Evolutionary conservation across 2,329 filamentous ascomycete species (phyloP).

Genomic region (Neocatenulostroma microsporum): DNA sequence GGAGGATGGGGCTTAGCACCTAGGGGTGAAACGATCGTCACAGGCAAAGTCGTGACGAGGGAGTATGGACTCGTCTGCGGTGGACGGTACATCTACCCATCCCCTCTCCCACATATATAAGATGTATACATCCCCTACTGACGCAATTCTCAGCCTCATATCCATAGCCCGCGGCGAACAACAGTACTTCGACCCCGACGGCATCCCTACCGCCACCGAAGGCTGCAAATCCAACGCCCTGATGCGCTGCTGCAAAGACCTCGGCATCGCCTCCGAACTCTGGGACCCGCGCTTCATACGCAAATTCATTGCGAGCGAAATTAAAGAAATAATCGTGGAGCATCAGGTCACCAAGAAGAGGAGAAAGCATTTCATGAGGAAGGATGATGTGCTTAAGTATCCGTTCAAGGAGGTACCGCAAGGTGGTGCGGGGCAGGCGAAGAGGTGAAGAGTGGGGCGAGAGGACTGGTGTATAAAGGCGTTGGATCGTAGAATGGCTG

Average conservation of each 20-base stretch:
- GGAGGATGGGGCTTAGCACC: conserved; percentile 94
- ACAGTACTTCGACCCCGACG: conserved; percentile 82
- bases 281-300: conserved; percentile 94
- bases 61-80: conserved; percentile 89
- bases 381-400: conserved; percentile 66
- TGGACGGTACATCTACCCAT: conserved; percentile 56
- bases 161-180: conserved; percentile 91
- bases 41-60: conserved; percentile 70
- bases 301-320: conserved; percentile 66
- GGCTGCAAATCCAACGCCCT: conserved; percentile 96
- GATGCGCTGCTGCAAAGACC: conserved; percentile 96
- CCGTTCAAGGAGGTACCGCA: conserved; percentile 48
- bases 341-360: conserved; percentile 80
- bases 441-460: conserved; percentile 9
- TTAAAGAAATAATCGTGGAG: conserved; percentile 81
- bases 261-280: conserved; percentile 87
- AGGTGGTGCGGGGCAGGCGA: neutral
- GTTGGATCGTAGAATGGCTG: no score
- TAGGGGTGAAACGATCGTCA: conserved; percentile 74
- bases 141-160: conserved; percentile 57
- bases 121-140: conserved; percentile 1
- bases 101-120: conserved; percentile 1
- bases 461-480: no score
- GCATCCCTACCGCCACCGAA: conserved; percentile 88
- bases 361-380: conserved; percentile 77